Conservation (phyloP, 768 basidiomycete species). For the Amanita inopinata region DNA sequence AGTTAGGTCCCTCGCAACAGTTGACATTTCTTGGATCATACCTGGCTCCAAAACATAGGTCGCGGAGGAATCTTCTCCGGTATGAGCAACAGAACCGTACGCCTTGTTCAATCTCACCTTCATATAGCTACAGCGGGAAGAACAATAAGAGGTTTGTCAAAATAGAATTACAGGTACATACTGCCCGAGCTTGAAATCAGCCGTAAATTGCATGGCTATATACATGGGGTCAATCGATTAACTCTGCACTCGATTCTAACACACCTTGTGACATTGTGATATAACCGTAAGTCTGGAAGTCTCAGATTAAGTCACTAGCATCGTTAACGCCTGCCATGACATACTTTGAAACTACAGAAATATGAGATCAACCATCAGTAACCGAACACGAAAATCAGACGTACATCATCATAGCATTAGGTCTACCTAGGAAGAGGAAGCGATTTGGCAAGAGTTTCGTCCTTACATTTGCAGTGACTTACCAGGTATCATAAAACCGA, state of each 20-base stretch:
- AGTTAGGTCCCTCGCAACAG: no score
- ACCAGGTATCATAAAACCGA: constrained; percentile 46
- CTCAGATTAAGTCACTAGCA: constrained; percentile 13
- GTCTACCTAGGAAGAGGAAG: constrained; percentile 35
- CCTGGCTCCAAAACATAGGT: constrained; percentile 61
- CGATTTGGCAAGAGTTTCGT: constrained; percentile 7
- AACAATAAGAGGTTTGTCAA: no score
- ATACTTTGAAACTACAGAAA: constrained; percentile 28
- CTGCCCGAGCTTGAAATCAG: constrained; percentile 72
- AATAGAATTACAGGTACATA: constrained; percentile 43
- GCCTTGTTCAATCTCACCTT: constrained; percentile 23
- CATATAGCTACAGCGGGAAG: constrained; percentile 32
- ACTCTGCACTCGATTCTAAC: not conserved
- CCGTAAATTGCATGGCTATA: constrained; percentile 55
- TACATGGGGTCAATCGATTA: constrained; percentile 19
- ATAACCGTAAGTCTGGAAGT: constrained; percentile 49
- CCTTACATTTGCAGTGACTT: constrained; percentile 9
- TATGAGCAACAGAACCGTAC: not conserved
- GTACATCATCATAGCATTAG: constrained; percentile 70
- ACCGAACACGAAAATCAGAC: constrained; percentile 9
- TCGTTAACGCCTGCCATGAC: not conserved
- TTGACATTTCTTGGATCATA: no score
- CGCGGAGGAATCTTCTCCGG: constrained; percentile 42
- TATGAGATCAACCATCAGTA: not conserved
- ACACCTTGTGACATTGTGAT: constrained; percentile 48